Base-by-base conservation (phyloP, 2,329 filamentous ascomycete genomes). In the Elsinoe arachidis region DNA sequence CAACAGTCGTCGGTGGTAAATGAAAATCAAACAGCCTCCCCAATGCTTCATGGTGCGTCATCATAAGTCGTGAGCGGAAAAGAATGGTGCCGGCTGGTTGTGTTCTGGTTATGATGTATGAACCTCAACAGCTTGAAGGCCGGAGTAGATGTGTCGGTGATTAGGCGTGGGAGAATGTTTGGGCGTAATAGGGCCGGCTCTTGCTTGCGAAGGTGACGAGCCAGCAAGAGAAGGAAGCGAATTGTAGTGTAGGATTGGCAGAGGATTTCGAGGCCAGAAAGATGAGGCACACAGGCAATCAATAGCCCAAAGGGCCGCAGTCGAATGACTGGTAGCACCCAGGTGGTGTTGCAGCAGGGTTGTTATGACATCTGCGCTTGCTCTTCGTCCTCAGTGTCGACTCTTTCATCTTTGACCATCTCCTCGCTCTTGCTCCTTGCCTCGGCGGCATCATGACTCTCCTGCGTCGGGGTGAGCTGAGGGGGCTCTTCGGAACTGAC, bases 321-420 rank as follows among this genome's bases (percentile, higher is more conserved):
- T 30, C 26, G 9, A 5, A 30, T 30, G 23, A 30, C 26, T 30
- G 26, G 7, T 30, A 30, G 26, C 9, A 30, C 9, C 26, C 7
- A 9, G 7, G 9, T 30, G 4, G 9, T 5, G 23, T 4, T 30
- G 7, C 5, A 5, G 26, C 2, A 30, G 26, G 26, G 26, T 30
- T 9, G 7, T 30, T 30, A 30, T 9, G 26, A 30, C 4, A 30
- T 7, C 26, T 30, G 19, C 58, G 57, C 58, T 66, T 63, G 59
- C 63, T 51, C 55, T 65, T 67, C 55, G 65, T 60, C 34, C 57
- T 30, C 30, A 60, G 59, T 54, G 62, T 63, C 56, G 57, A 57
- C 11, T 56, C 59, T 23, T 56, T 60, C 21, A 52, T 60, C 56
- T 64, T 63, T 23, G 60, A 60, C 26, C 33, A 34, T 34, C 23